Conservation (phyloP, 2,329 filamentous ascomycete genomes). For the Incumbomyces lentus region DNA sequence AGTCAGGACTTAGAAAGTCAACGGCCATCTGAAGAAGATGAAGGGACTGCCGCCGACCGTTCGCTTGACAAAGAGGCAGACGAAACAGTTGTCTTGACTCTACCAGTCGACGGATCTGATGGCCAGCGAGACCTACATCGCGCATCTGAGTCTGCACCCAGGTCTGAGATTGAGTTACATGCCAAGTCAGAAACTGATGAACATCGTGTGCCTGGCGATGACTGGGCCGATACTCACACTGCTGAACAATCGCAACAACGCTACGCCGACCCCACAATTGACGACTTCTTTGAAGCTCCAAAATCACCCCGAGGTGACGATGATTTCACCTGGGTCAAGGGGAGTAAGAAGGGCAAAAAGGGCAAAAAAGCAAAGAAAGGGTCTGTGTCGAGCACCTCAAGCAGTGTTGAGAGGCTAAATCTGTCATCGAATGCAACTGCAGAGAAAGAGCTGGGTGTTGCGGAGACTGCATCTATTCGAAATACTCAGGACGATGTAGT, state of each 20-base stretch:
- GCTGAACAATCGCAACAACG: background rate
- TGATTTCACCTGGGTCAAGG: constrained; percentile 6
- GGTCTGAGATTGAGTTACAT: background rate
- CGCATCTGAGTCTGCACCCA: background rate
- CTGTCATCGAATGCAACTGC: background rate
- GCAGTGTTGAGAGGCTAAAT: background rate
- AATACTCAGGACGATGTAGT: background rate
- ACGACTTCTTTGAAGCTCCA: constrained; percentile 7
- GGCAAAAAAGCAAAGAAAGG: constrained; percentile 6
- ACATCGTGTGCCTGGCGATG: background rate
- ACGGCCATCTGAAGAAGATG: background rate
- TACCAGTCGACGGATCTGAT: background rate
- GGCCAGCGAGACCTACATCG: background rate
- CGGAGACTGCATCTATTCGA: background rate
- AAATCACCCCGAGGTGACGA: background rate
- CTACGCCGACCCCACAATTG: constrained; percentile 3
- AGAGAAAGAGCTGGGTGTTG: background rate
- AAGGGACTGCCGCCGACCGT: background rate
- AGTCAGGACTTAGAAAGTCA: background rate
- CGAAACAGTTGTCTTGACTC: background rate
- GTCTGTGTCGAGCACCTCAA: background rate
- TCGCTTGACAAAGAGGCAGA: background rate
- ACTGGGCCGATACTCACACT: constrained; percentile 1
- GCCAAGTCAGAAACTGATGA: background rate
- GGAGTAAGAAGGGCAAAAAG: constrained; percentile 8